These are phyloP conservation scores for Dioszegia crocea DNA, from an alignment of 768 basidiomycete genomes.

Conservation along the genomic window DNA sequence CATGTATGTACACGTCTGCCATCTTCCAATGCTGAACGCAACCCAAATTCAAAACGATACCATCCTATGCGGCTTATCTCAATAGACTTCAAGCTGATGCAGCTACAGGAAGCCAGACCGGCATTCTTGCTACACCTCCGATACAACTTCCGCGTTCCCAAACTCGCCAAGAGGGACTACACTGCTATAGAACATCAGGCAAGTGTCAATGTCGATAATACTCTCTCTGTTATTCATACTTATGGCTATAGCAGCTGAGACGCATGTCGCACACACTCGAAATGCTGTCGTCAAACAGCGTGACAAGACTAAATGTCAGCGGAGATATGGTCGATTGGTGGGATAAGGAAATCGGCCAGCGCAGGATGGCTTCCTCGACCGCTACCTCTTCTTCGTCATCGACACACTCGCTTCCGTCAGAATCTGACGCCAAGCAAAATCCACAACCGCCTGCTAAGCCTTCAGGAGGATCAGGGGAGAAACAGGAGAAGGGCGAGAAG, in stretches of 20 bases:
- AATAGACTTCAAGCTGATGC: not conserved
- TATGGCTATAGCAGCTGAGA: conserved; percentile 32
- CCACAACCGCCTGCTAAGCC: not conserved
- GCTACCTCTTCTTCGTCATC: not conserved
- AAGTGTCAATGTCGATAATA: conserved; percentile 9
- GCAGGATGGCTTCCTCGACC: not conserved
- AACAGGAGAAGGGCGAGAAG: not conserved
- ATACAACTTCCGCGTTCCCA: conserved; percentile 45
- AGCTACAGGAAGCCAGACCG: conserved; percentile 25
- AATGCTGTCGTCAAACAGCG: conserved; percentile 37
- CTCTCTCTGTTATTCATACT: not conserved
- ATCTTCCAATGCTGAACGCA: too few species aligned
- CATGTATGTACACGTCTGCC: conserved; percentile 13
- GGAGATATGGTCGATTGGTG: conserved; percentile 45
- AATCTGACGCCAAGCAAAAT: not conserved
- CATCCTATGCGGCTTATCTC: not conserved
- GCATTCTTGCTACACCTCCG: conserved; percentile 44
- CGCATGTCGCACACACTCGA: conserved; percentile 43
- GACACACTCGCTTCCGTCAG: not conserved
- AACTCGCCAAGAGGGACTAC: conserved; percentile 37
- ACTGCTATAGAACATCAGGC: conserved; percentile 50
- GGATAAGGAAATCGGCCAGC: conserved; percentile 10
- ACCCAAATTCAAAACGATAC: too few species aligned
- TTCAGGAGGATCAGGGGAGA: not conserved
- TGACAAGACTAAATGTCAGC: conserved; percentile 31